Evolutionary conservation across 176 grass and related monocot genomes (phyloP).

Genomic region (Tillandsia leiboldiana): DNA sequence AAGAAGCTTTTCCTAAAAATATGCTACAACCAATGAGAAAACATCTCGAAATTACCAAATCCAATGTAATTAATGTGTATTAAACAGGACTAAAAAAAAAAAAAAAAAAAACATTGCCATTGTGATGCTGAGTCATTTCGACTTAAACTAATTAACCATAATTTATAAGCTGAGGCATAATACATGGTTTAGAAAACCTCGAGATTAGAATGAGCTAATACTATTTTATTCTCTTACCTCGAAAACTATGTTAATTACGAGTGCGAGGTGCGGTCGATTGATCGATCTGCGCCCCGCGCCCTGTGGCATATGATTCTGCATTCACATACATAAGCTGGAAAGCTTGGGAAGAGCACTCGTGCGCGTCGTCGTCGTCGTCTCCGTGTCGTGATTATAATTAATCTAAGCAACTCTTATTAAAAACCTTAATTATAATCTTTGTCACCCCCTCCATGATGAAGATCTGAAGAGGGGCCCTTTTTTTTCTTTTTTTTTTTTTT

Average conservation of each 20-base stretch:
- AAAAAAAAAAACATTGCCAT: constrained; percentile 27
- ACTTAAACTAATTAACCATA: constrained; percentile 34
- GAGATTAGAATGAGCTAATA: constrained; percentile 34
- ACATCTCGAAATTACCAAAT: not conserved
- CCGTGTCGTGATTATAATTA: constrained; percentile 42
- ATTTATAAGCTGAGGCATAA: constrained; percentile 17
- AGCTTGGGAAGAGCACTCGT: constrained; percentile 92
- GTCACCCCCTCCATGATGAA: constrained; percentile 1
- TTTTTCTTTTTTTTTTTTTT: not conserved
- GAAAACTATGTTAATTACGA: not conserved
- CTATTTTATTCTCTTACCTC: constrained; percentile 8
- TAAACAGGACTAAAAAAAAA: not conserved
- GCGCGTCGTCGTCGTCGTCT: constrained; percentile 56
- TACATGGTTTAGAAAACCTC: constrained; percentile 28
- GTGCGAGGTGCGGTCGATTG: constrained; percentile 11
- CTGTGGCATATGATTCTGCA: constrained; percentile 50
- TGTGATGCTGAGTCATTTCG: constrained; percentile 29
- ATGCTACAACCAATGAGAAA: too few species aligned
- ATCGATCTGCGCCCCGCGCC: constrained; percentile 19
- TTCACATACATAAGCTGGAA: constrained; percentile 54
- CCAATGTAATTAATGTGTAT: not conserved
- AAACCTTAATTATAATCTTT: constrained; percentile 2
- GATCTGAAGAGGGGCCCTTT: not conserved
- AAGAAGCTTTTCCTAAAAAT: not conserved
- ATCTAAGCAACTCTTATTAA: constrained; percentile 31